A percentile compares a stretch with the other conserved stretches of the same genome.
Evolutionary conservation across 176 grass and related monocot species (phyloP).

Genomic region (Aegilops tauschii): DNA sequence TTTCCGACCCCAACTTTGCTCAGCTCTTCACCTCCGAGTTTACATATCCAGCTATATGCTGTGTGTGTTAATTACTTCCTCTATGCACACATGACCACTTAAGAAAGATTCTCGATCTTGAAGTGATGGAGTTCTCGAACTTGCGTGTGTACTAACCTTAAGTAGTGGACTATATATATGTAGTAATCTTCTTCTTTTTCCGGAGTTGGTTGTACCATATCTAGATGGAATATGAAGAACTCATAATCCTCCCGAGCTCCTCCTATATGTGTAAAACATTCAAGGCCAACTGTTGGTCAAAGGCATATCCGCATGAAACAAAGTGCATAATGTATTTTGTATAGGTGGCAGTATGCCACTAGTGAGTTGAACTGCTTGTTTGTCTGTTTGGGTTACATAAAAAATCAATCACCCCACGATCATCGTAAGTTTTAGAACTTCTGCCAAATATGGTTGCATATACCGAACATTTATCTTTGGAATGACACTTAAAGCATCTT

Average conservation of each 20-base stretch:
- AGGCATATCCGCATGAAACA: not conserved
- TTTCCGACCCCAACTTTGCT: not conserved
- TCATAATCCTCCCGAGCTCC: too few species aligned
- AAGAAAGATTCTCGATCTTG: not conserved
- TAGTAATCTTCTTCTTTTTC: too few species aligned
- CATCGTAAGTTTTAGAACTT: not conserved
- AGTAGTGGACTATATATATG: not conserved
- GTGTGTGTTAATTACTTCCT: not conserved
- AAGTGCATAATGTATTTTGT: not conserved
- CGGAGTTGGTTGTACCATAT: too few species aligned
- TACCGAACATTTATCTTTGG: not conserved
- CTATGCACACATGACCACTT: not conserved
- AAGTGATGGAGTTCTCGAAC: not conserved
- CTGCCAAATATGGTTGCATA: not conserved
- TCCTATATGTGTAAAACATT: too few species aligned
- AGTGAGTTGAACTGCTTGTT: not conserved
- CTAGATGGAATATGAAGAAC: too few species aligned
- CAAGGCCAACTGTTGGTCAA: not conserved
- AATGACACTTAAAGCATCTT: not conserved
- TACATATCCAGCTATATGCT: not conserved
- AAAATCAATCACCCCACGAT: too few species aligned
- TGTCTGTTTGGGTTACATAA: too few species aligned
- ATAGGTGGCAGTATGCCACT: not conserved
- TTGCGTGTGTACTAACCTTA: not conserved
- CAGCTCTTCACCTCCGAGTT: not conserved